Evolutionary conservation across 495 filamentous ascomycete species (phyloP).

Genomic region (Aspergillus taichungensis): DNA sequence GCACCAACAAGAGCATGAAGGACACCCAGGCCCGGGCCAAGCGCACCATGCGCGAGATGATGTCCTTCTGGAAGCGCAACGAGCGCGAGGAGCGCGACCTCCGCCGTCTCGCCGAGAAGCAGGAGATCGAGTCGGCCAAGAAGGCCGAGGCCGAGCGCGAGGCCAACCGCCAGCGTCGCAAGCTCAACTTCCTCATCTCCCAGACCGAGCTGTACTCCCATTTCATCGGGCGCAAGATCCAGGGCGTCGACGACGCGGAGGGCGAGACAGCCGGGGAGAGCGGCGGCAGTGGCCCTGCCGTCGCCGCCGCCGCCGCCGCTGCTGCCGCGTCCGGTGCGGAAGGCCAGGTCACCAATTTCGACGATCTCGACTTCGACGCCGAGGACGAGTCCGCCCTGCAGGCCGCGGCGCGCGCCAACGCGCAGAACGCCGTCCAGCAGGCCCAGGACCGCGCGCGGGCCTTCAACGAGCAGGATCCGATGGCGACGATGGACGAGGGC

Average conservation of each 20-base stretch:
- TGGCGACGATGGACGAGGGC: conserved; percentile 56
- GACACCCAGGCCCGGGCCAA: conserved; percentile 96
- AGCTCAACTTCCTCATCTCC: conserved; percentile 98
- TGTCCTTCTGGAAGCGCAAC: conserved; percentile 99
- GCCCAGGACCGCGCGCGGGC: conserved; percentile 85
- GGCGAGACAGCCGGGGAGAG: conserved; percentile 62
- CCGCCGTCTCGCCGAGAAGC: conserved; percentile 85
- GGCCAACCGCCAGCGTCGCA: conserved; percentile 92
- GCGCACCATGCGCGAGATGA: conserved; percentile 98
- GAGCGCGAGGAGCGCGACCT: conserved; percentile 94
- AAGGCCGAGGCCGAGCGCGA: conserved; percentile 95
- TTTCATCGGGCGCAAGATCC: conserved; percentile 99
- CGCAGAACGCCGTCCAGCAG: conserved; percentile 90
- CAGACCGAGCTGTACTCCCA: conserved; percentile 98
- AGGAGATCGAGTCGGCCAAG: conserved; percentile 93
- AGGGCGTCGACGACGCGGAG: conserved; percentile 86
- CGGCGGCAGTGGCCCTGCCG: conserved; percentile 10
- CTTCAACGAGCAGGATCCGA: conserved; percentile 64
- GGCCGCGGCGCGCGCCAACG: conserved; percentile 86
- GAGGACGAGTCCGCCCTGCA: conserved; percentile 80
- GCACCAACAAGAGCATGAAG: conserved; percentile 97
- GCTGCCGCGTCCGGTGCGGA: conserved; percentile 14
- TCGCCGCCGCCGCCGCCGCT: conserved; percentile 43
- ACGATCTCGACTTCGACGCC: conserved; percentile 90
- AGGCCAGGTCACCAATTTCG: conserved; percentile 78